phyloP scores from a whole-genome alignment of 805 yeast genomes.

The Danielia oregonensis region DNA sequence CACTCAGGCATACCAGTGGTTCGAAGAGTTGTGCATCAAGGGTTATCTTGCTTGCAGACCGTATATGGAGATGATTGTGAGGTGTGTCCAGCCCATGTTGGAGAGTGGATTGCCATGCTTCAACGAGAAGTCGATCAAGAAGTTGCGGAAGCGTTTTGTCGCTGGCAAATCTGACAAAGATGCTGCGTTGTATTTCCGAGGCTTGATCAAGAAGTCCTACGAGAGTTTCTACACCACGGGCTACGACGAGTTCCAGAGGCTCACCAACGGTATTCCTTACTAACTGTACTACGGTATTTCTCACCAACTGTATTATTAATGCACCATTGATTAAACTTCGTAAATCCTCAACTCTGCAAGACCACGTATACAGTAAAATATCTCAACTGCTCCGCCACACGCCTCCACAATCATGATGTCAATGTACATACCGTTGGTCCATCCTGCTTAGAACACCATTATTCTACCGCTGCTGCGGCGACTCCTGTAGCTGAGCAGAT shows the following conservation, averaged over 20 bases:
- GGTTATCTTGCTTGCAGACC: constrained; percentile 88
- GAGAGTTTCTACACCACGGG: constrained; percentile 91
- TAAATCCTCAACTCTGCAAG: too few species aligned
- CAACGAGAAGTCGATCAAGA: constrained; percentile 81
- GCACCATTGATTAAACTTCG: too few species aligned
- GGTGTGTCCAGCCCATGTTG: constrained; percentile 87
- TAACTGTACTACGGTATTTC: too few species aligned
- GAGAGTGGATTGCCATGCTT: constrained; percentile 96
- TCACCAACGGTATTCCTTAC: constrained; percentile 97
- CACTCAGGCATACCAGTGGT: constrained; percentile 88
- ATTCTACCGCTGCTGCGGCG: too few species aligned
- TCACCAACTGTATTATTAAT: too few species aligned
- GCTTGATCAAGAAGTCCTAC: constrained; percentile 72
- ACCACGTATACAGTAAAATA: too few species aligned
- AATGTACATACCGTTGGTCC: too few species aligned
- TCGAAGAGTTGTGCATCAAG: constrained; percentile 91
- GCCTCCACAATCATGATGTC: too few species aligned
- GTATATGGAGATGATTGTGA: constrained; percentile 77
- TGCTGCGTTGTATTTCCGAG: constrained; percentile 74
- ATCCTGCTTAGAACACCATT: too few species aligned
- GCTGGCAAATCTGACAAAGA: constrained; percentile 79
- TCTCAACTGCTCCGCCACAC: too few species aligned
- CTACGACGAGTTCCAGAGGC: constrained; percentile 93
- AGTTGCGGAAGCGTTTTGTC: constrained; percentile 73
- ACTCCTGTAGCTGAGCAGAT: too few species aligned